These are phyloP conservation scores for Termitomyces sp. DNA, from an alignment of 768 basidiomycete genomes.

Conservation along the genomic window DNA sequence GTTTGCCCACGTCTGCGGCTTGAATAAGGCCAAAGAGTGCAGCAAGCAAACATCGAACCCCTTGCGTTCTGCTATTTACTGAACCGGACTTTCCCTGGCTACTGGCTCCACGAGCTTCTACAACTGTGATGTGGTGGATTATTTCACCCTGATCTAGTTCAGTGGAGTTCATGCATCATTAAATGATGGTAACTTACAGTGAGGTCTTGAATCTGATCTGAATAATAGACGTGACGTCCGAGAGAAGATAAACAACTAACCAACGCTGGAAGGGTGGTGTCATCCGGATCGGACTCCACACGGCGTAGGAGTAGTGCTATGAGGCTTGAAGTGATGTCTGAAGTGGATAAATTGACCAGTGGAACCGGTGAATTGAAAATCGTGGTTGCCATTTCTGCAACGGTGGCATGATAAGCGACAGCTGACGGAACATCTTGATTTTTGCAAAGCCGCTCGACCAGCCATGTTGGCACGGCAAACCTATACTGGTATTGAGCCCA, in stretches of 20 bases:
- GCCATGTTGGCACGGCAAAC: conserved; percentile 80
- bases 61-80: conserved; percentile 49
- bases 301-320: conserved; percentile 71
- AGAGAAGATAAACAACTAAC: conserved; percentile 80
- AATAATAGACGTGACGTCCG: conserved; percentile 91
- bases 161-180: background rate
- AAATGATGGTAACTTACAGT: conserved; percentile 42
- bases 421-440: conserved; percentile 50
- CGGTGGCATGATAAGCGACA: conserved; percentile 51
- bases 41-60: conserved; percentile 67
- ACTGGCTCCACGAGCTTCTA: conserved; percentile 63
- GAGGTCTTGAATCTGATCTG: conserved; percentile 93
- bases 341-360: conserved; percentile 86
- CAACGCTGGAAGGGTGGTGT: conserved; percentile 61
- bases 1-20: conserved; percentile 43
- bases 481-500: conserved; percentile 95
- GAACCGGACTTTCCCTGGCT: conserved; percentile 30
- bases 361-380: conserved; percentile 82
- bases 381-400: conserved; percentile 76
- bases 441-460: conserved; percentile 74
- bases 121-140: conserved; percentile 64
- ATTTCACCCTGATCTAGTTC: conserved; percentile 55
- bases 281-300: conserved; percentile 55
- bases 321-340: conserved; percentile 81
- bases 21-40: conserved; percentile 68